Evolutionary conservation across 2,329 filamentous ascomycete genomes (phyloP), one percentile per base, ranked within the genome.

Genomic region (Fonsecaea nubica): DNA sequence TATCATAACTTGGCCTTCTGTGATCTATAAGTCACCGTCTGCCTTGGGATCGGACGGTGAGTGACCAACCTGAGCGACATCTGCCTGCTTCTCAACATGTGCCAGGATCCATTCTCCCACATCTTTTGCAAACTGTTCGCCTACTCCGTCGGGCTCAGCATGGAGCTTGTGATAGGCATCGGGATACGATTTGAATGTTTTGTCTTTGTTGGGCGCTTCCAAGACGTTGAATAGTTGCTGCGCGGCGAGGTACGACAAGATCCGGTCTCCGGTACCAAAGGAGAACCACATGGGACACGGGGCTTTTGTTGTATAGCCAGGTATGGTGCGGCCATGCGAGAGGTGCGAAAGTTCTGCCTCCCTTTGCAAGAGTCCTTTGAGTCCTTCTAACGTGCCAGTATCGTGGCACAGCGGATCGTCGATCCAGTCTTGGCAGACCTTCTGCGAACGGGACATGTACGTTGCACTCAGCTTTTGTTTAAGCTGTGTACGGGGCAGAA

Each of bases 371-470:
- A 97, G 84, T 0, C 87, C 89, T 0, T 90, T 85, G 38, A 97
- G 77, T 0, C 91, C 91, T 77, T 93, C 89, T n/a, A 96, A 83
- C 6, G 93, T 97, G 40, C 92, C 93, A 1, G 88, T 94, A 77
- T 94, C 85, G 79, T 97, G 93, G 77, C 89, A 88, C 60, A 97
- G 82, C 58, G 83, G 75, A 77, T 97, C 93, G 35, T 86, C 84
- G 2, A 81, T 80, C 70, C 91, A 85, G 32, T 82, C 84, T 73
- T 86, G 81, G 61, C 86, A 83, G 2, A 92, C 86, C 25, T 80
- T 86, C 30, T 85, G 81, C 77, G 94, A 90, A 30, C 92, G 86
- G 40, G 85, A 88, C 62, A 97, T 76, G 68, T 89, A 83, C 66
- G 85, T 83, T 1, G 86, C 77, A 54, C 90, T 85, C 30, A 97